These are phyloP conservation scores for Backusella sp. DNA, from an alignment of 192 early-diverging fungal species.

Conservation along the genomic window DNA sequence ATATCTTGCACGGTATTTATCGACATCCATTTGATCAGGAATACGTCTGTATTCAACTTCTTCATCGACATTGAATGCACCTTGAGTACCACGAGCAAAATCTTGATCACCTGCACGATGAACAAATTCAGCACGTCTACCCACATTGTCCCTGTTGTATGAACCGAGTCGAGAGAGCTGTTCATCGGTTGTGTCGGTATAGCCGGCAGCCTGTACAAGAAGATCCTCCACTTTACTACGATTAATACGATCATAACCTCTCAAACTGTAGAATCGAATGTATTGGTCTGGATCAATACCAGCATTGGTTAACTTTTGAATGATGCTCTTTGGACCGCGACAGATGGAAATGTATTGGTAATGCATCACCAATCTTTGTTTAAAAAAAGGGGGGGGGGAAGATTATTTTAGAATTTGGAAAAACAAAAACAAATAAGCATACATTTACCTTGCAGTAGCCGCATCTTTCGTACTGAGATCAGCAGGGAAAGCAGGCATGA, in stretches of 20 bases:
- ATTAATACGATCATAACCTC: constrained; percentile 76
- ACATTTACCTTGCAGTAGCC: constrained; percentile 59
- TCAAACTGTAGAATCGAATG: constrained; percentile 77
- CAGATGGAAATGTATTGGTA: constrained; percentile 82
- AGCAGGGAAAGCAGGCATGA: constrained; percentile 87
- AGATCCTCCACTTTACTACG: constrained; percentile 22
- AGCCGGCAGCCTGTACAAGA: constrained; percentile 22
- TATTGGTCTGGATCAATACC: constrained; percentile 63
- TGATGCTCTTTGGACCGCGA: constrained; percentile 76
- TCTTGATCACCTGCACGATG: constrained; percentile 24
- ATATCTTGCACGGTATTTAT: neutral
- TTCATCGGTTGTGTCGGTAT: constrained; percentile 4
- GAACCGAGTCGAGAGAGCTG: constrained; percentile 4
- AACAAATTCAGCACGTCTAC: constrained; percentile 20
- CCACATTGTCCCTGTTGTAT: neutral
- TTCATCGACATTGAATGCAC: constrained; percentile 10
- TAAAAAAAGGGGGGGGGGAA: neutral
- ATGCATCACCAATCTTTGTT: constrained; percentile 67
- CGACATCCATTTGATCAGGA: constrained; percentile 16
- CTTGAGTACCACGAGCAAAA: constrained; percentile 24
- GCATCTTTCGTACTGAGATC: constrained; percentile 76
- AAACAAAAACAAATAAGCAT: neutral
- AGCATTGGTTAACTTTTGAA: constrained; percentile 49
- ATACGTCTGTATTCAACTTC: constrained; percentile 30
- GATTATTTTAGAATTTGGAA: neutral